Conservation (phyloP, 441 rosid genomes). For the Pelargonium myrrhifolium region DNA sequence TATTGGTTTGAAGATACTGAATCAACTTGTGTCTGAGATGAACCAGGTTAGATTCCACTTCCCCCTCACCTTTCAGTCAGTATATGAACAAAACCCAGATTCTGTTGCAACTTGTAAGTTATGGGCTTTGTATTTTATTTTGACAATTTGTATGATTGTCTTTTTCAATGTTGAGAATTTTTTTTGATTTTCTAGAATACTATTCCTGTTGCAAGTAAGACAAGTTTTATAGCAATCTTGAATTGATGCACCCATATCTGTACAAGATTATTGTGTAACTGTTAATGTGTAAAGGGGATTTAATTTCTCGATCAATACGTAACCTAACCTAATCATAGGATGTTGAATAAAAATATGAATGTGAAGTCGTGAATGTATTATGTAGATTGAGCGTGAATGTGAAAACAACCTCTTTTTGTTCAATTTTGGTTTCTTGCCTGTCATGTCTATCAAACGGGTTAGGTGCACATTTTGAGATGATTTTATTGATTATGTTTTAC, state of each 20-base stretch:
- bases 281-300: neutral
- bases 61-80: neutral
- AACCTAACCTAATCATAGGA: neutral
- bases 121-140: neutral
- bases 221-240: neutral
- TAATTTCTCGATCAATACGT: neutral
- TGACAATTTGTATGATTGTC: neutral
- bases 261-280: neutral
- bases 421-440: neutral
- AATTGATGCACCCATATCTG: neutral
- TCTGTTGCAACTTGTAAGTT: neutral
- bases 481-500: too few relatives aligned
- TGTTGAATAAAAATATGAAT: neutral
- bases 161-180: neutral
- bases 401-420: neutral
- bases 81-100: neutral
- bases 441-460: neutral
- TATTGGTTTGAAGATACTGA: slow-evolving; percentile 88
- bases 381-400: neutral
- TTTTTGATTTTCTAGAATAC: neutral
- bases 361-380: too few relatives aligned
- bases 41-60: slow-evolving; percentile 57
- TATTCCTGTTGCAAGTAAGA: neutral
- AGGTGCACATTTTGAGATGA: neutral
- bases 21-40: slow-evolving; percentile 97